Percentiles rank a stretch among this genome's conserved stretches.
Evolutionary conservation across 2,329 filamentous ascomycete genomes (phyloP).

Genomic region (Colletotrichum simmondsii): DNA sequence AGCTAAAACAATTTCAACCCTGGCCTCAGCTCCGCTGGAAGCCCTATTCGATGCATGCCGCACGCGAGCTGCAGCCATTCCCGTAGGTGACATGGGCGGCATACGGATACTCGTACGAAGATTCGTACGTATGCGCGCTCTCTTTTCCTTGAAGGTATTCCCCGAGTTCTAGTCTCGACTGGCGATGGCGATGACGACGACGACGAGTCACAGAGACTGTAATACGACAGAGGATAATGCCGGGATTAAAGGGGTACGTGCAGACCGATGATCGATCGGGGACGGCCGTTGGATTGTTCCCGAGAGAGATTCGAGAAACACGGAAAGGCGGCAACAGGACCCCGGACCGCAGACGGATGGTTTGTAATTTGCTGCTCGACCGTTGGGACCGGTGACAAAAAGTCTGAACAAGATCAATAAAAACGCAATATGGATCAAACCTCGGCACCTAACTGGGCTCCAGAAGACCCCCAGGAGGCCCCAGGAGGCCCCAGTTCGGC

Average conservation of each 20-base stretch:
- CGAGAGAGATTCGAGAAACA: background rate
- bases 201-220: background rate
- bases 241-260: background rate
- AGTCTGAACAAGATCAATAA: background rate
- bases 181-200: background rate
- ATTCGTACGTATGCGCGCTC: background rate
- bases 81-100: background rate
- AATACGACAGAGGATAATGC: background rate
- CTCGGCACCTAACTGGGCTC: background rate
- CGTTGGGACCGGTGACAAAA: background rate
- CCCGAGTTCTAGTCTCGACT: no score
- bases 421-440: conserved; percentile 1
- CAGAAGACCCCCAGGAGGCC: no score
- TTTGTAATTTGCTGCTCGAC: background rate
- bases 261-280: background rate
- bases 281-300: background rate
- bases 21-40: background rate
- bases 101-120: background rate
- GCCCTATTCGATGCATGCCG: background rate
- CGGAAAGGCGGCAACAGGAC: background rate
- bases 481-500: background rate
- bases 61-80: conserved; percentile 1
- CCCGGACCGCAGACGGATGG: background rate
- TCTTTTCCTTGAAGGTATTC: no score
- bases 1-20: background rate